These are phyloP conservation scores for Cucumis sativus DNA, from an alignment of 306 rosid species.

Conservation along the genomic window Cucumber_9930_V3 NC_026657.2:16018001-16018500, in stretches of 20 bases:
- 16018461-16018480: not conserved
- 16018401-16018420: not conserved
- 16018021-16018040: too few species aligned
- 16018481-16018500: not conserved
- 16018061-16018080: too few species aligned
- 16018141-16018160: too few species aligned
- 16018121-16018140: not conserved
- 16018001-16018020: too few species aligned
- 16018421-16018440: not conserved
- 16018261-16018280: not conserved
- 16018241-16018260: not conserved
- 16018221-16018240: not conserved
- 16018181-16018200: not conserved
- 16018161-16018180: too few species aligned
- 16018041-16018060: too few species aligned
- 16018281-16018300: not conserved
- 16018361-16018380: not conserved
- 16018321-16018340: not conserved
- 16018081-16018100: not conserved
- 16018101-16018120: not conserved
- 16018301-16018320: not conserved
- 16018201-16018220: not conserved
- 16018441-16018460: not conserved
- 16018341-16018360: not conserved
- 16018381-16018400: not conserved